These are phyloP conservation scores for Erodium maritimum DNA, from an alignment of 345 rosid genomes.

Conservation along the genomic window DNA sequence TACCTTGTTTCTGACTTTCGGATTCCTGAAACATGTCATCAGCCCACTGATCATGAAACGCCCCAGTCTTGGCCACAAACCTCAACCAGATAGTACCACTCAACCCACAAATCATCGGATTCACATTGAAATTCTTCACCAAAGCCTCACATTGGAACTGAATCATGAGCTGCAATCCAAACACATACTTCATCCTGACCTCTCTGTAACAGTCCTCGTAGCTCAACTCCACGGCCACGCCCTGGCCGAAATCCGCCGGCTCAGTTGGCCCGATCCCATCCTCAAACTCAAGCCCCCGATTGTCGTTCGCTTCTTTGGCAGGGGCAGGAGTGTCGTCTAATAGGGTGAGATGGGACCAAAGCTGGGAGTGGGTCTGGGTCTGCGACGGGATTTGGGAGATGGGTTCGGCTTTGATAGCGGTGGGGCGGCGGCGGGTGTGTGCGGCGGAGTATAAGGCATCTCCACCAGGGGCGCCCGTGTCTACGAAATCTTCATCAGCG, in stretches of 20 bases:
- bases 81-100: slow-evolving; percentile 46
- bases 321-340: not conserved
- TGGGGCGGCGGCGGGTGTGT: slow-evolving; percentile 21
- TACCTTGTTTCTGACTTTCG: slow-evolving; percentile 35
- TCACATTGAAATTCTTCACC: slow-evolving; percentile 40
- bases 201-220: slow-evolving; percentile 51
- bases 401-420: slow-evolving; percentile 14
- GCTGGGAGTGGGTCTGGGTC: slow-evolving; percentile 26
- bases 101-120: slow-evolving; percentile 55
- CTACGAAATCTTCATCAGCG: slow-evolving; percentile 45
- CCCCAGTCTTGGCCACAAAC: slow-evolving; percentile 32
- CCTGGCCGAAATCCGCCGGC: slow-evolving; percentile 41
- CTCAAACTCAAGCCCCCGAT: not conserved
- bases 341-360: slow-evolving; percentile 32
- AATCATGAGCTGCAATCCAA: slow-evolving; percentile 58
- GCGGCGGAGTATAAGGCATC: slow-evolving; percentile 29
- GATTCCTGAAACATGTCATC: slow-evolving; percentile 40
- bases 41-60: slow-evolving; percentile 51
- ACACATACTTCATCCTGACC: slow-evolving; percentile 55
- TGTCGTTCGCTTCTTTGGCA: slow-evolving; percentile 13
- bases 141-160: slow-evolving; percentile 64
- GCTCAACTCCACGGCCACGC: slow-evolving; percentile 10
- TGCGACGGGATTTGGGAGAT: slow-evolving; percentile 9
- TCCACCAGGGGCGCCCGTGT: slow-evolving; percentile 19
- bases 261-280: slow-evolving; percentile 27